Conservation (phyloP, 805 yeast species). For the Lipomyces yamadae region DNA sequence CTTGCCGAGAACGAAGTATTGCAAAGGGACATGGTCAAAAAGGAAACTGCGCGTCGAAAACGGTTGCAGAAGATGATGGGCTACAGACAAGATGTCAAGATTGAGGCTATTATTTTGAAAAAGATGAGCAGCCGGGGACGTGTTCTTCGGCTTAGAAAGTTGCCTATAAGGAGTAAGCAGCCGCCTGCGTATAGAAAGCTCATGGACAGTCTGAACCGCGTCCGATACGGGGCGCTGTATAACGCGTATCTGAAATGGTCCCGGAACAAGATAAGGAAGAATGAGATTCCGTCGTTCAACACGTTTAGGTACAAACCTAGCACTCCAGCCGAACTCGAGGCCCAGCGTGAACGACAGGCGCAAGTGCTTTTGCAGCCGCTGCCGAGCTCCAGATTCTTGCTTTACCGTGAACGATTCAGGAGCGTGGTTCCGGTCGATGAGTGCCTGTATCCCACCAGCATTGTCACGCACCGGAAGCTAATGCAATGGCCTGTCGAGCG, state of each 20-base stretch:
- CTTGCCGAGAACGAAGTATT: background rate
- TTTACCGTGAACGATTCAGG: conserved; percentile 3
- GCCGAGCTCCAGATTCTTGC: conserved; percentile 2
- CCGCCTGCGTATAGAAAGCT: background rate
- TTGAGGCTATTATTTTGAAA: background rate
- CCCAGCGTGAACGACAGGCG: background rate
- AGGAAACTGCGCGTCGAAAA: background rate
- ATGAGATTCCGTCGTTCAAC: background rate
- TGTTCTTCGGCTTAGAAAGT: background rate
- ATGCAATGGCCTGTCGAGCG: background rate
- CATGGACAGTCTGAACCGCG: conserved; percentile 5
- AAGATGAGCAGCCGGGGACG: background rate
- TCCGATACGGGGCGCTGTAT: conserved; percentile 5
- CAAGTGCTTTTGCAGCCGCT: background rate
- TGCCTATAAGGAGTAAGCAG: background rate
- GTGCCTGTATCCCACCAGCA: background rate
- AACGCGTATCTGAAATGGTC: background rate
- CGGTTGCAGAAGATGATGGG: background rate
- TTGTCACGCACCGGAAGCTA: background rate
- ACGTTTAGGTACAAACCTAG: background rate
- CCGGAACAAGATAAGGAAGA: background rate
- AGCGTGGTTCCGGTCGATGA: background rate
- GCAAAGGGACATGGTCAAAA: background rate
- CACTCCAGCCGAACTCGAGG: background rate
- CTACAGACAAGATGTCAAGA: background rate